phyloP scores from a whole-genome alignment of 228 moss, liverwort and hornwort genomes.

The Sphagnum fallax region DNA sequence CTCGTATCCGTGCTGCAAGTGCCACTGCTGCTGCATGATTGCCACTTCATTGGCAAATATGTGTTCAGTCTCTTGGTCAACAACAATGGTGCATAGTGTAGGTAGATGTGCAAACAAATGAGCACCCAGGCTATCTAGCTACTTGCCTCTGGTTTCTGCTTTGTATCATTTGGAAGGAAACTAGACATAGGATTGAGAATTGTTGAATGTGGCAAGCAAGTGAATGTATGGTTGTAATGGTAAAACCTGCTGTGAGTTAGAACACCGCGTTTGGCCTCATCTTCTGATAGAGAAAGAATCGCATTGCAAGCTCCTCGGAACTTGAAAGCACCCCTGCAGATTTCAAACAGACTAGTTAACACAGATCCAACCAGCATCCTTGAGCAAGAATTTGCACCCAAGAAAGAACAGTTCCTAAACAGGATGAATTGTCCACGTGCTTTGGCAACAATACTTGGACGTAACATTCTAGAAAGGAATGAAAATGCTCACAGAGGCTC shows the following conservation, averaged over 20 bases:
- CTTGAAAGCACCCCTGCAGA: slow-evolving; percentile 78
- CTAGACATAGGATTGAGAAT: background rate
- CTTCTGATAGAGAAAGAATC: slow-evolving; percentile 56
- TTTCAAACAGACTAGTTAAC: background rate
- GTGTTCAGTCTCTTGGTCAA: background rate
- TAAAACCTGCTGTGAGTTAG: slow-evolving; percentile 83
- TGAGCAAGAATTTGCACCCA: too few species aligned
- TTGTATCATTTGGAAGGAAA: too few species aligned
- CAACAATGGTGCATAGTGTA: background rate
- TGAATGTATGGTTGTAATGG: background rate
- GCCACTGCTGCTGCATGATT: slow-evolving; percentile 93
- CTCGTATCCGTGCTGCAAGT: slow-evolving; percentile 65
- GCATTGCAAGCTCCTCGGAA: slow-evolving; percentile 87
- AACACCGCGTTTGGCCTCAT: slow-evolving; percentile 59
- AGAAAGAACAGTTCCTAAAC: too few species aligned
- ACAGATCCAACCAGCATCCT: too few species aligned
- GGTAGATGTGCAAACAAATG: background rate
- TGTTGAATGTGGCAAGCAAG: background rate
- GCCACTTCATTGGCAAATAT: slow-evolving; percentile 41
- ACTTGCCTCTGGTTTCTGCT: slow-evolving; percentile 1
- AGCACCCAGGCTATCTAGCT: background rate
- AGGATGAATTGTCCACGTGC: background rate
- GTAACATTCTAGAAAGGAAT: background rate
- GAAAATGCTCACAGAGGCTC: too few species aligned
- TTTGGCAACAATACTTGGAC: background rate